Evolutionary conservation across 805 yeast species (phyloP).

Genomic region (Candida palmyrensis): DNA sequence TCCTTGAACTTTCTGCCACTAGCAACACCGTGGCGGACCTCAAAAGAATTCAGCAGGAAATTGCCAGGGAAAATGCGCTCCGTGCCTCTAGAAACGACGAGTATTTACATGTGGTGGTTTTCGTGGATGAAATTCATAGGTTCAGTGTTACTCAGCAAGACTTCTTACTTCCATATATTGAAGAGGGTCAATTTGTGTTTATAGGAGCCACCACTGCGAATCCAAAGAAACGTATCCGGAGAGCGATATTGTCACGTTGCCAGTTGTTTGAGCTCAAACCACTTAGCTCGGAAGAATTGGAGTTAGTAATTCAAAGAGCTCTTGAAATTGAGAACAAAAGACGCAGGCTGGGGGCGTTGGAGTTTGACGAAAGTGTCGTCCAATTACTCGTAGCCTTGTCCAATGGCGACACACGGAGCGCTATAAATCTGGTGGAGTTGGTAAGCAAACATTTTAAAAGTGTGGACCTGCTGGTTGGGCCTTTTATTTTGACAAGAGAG

Average conservation of each 20-base stretch:
- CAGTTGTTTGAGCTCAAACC: slow-evolving; percentile 67
- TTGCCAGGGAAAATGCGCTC: slow-evolving; percentile 41
- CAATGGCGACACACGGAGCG: slow-evolving; percentile 29
- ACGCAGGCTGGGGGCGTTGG: slow-evolving; percentile 12
- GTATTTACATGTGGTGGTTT: slow-evolving; percentile 43
- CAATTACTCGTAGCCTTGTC: slow-evolving; percentile 12
- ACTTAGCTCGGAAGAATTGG: slow-evolving; percentile 46
- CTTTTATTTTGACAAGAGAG: slow-evolving; percentile 2
- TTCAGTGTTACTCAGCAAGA: slow-evolving; percentile 87
- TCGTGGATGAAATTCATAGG: slow-evolving; percentile 91
- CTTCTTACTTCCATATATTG: slow-evolving; percentile 75
- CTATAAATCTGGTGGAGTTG: slow-evolving; percentile 29
- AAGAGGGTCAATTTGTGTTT: slow-evolving; percentile 71
- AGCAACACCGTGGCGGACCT: slow-evolving; percentile 63
- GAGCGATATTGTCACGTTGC: slow-evolving; percentile 81
- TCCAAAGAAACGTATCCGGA: slow-evolving; percentile 75
- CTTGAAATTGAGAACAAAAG: slow-evolving; percentile 33
- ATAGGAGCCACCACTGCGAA: slow-evolving; percentile 98
- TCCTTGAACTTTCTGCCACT: slow-evolving; percentile 85
- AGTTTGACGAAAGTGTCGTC: slow-evolving; percentile 11
- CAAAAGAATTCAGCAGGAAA: slow-evolving; percentile 52
- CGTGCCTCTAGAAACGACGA: slow-evolving; percentile 16
- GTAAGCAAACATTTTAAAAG: slow-evolving; percentile 12
- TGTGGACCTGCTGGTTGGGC: neutral
- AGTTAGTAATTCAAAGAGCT: slow-evolving; percentile 52